A percentile compares a stretch with the other conserved stretches of the same genome.
phyloP scores from a whole-genome alignment of 1,139 yeast species.

The Debaryomyces subglobosus region DNA sequence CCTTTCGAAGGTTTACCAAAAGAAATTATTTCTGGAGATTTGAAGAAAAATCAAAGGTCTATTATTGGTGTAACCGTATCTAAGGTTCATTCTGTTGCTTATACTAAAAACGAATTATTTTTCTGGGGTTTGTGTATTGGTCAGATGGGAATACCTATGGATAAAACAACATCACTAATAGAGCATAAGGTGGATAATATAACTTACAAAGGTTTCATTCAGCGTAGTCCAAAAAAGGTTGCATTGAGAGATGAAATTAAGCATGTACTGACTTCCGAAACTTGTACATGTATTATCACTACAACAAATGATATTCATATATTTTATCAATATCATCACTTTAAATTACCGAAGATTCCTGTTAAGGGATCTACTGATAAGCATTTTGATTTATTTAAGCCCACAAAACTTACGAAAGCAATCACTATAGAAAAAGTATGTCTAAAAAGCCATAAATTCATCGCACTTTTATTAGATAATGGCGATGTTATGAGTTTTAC shows the following conservation, averaged over 20 bases:
- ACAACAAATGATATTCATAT: conserved; percentile 64
- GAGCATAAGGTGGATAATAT: conserved; percentile 34
- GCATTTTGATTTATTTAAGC: conserved; percentile 57
- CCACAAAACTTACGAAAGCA: conserved; percentile 49
- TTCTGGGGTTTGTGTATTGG: conserved; percentile 88
- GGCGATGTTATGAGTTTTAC: conserved; percentile 53
- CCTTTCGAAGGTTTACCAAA: conserved; percentile 51
- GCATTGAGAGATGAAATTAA: conserved; percentile 54
- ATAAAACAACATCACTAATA: conserved; percentile 14
- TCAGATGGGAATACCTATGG: conserved; percentile 67
- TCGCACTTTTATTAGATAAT: conserved; percentile 50
- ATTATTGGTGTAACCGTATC: conserved; percentile 68
- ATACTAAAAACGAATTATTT: conserved; percentile 52
- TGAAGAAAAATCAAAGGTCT: conserved; percentile 31
- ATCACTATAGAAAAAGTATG: conserved; percentile 35
- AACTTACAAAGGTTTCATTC: conserved; percentile 36
- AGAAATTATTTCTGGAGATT: conserved; percentile 48
- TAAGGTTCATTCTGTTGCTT: conserved; percentile 70
- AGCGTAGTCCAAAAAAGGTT: conserved; percentile 47
- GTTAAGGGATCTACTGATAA: conserved; percentile 35
- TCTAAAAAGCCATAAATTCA: conserved; percentile 36
- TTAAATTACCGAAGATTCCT: conserved; percentile 48
- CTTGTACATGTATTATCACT: conserved; percentile 69
- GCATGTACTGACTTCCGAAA: conserved; percentile 67
- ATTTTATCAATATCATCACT: conserved; percentile 59